Conservation (phyloP, 495 filamentous ascomycete species). For the Tirmania nivea region DNA sequence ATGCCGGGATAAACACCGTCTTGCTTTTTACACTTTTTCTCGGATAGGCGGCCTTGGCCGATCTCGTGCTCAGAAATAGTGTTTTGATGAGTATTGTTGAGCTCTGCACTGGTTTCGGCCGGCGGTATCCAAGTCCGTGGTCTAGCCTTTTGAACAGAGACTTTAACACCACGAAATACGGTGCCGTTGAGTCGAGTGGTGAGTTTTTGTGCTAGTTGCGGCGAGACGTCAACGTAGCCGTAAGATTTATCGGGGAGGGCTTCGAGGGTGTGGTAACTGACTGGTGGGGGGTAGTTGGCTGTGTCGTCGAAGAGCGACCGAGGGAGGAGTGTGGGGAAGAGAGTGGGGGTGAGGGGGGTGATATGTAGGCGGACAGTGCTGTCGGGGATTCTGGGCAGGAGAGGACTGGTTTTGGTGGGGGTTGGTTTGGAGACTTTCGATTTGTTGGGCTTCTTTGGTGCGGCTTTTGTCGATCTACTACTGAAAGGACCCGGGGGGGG, state of each 20-base stretch:
- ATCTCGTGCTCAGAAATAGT: constrained; percentile 1
- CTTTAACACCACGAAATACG: constrained; percentile 63
- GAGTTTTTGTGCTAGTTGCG: constrained; percentile 62
- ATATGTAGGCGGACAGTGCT: constrained; percentile 47
- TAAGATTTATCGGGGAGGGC: constrained; percentile 77
- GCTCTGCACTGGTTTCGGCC: constrained; percentile 21
- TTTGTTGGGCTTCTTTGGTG: too few relatives aligned
- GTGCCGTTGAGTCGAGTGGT: constrained; percentile 84
- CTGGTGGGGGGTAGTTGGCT: constrained; percentile 28
- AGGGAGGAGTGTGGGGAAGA: constrained; percentile 46
- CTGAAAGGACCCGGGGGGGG: not conserved
- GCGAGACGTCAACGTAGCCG: constrained; percentile 70
- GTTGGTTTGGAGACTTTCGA: not conserved
- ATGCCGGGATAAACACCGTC: constrained; percentile 43
- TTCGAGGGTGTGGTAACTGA: constrained; percentile 63
- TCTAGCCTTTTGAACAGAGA: constrained; percentile 58
- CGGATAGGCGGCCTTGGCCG: constrained; percentile 14
- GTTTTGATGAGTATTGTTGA: too few relatives aligned
- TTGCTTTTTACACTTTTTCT: constrained; percentile 41
- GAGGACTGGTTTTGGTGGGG: not conserved
- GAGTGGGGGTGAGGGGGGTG: constrained; percentile 51
- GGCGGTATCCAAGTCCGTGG: constrained; percentile 23
- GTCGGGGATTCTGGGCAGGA: not conserved
- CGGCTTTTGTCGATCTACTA: constrained; percentile 25
- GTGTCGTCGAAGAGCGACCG: constrained; percentile 42